Percentiles rank a stretch among this genome's conserved stretches.
These are phyloP conservation scores for Colletotrichum tofieldiae DNA, from an alignment of 2,329 filamentous ascomycete genomes.

Conservation along the genomic window DNA sequence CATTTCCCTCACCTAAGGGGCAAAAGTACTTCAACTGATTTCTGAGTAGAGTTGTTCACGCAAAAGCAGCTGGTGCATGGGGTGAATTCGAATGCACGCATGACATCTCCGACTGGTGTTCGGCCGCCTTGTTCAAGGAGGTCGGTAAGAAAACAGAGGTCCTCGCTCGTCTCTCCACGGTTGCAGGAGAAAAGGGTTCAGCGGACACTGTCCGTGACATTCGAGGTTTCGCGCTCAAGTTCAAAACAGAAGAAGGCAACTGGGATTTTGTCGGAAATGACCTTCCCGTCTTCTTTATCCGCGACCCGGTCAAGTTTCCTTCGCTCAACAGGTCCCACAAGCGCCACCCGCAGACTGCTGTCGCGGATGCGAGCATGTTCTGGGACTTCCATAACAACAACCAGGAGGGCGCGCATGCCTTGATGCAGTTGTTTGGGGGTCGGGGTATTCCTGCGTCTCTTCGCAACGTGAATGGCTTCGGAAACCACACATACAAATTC, in stretches of 20 bases:
- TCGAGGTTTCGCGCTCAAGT: slow-evolving; percentile 69
- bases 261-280: slow-evolving; percentile 57
- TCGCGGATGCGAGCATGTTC: slow-evolving; percentile 60
- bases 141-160: slow-evolving; percentile 65
- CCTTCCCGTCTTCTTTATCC: slow-evolving; percentile 65
- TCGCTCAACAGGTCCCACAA: slow-evolving; percentile 63
- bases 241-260: slow-evolving; percentile 49
- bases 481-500: slow-evolving; percentile 65
- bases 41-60: slow-evolving; percentile 44
- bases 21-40: neutral
- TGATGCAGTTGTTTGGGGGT: slow-evolving; percentile 68
- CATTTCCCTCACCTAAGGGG: neutral
- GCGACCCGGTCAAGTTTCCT: slow-evolving; percentile 65
- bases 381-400: slow-evolving; percentile 55
- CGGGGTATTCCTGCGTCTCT: slow-evolving; percentile 64
- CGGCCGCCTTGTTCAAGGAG: slow-evolving; percentile 64
- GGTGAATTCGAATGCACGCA: slow-evolving; percentile 71
- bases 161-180: slow-evolving; percentile 73
- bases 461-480: slow-evolving; percentile 62
- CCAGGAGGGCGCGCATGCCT: slow-evolving; percentile 64
- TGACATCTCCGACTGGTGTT: slow-evolving; percentile 68
- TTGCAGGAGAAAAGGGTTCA: slow-evolving; percentile 76
- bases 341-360: slow-evolving; percentile 58
- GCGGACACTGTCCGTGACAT: slow-evolving; percentile 78
- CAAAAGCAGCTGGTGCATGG: slow-evolving; percentile 55